Percentiles rank a stretch among this genome's conserved stretches.
These are phyloP conservation scores for Cladosporium cucumerinum DNA, from an alignment of 2,329 filamentous ascomycete species.

Conservation along the genomic window DNA sequence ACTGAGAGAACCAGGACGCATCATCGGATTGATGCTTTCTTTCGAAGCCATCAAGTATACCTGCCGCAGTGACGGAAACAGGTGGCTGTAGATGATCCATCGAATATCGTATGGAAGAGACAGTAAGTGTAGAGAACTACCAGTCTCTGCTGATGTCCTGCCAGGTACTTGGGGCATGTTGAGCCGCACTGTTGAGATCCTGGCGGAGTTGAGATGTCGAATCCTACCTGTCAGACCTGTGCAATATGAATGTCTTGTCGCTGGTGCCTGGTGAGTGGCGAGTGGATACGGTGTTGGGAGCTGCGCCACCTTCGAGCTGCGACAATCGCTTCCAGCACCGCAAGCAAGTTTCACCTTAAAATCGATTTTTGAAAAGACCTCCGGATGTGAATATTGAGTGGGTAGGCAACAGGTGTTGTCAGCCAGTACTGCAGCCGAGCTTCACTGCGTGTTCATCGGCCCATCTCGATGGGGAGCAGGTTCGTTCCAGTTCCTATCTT, in stretches of 20 bases:
- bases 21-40: constrained; percentile 15
- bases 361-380: background rate
- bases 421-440: background rate
- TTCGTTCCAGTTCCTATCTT: background rate
- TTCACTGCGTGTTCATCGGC: background rate
- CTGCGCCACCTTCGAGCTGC: background rate
- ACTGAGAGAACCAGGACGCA: constrained; percentile 13
- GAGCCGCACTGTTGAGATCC: background rate
- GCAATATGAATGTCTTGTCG: background rate
- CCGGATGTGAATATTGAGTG: background rate
- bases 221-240: background rate
- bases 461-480: background rate
- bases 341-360: background rate
- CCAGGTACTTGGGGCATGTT: background rate
- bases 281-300: background rate
- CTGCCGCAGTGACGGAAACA: constrained; percentile 27
- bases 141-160: background rate
- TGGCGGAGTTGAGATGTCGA: background rate
- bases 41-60: constrained; percentile 29
- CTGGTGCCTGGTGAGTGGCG: background rate
- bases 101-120: constrained; percentile 32
- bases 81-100: constrained; percentile 30
- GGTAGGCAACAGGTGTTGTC: background rate
- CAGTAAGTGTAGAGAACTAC: constrained; percentile 18
- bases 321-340: background rate